Conservation (phyloP, 2,329 filamentous ascomycete species). For the Penicillium sp. region DNA sequence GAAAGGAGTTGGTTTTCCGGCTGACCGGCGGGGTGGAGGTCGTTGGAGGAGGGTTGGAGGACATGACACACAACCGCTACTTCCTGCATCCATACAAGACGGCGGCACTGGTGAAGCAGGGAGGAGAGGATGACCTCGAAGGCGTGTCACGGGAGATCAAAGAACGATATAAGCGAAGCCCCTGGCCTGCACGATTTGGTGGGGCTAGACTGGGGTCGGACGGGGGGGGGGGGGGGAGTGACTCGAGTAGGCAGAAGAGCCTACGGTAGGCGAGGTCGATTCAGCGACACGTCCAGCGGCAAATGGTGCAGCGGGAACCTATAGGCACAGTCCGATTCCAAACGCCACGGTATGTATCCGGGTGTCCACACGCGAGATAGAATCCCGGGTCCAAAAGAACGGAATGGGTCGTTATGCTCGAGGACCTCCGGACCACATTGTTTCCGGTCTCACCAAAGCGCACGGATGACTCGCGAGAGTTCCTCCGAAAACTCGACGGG, state of each 20-base stretch:
- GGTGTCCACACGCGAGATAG: conserved; percentile 8
- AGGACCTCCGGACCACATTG: conserved; percentile 22
- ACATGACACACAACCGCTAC: conserved; percentile 40
- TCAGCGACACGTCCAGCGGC: conserved; percentile 1
- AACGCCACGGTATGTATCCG: conserved; percentile 19
- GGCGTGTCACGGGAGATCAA: background rate
- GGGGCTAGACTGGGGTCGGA: background rate
- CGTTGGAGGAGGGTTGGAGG: conserved; percentile 37
- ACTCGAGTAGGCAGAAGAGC: conserved; percentile 4
- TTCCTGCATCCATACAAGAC: conserved; percentile 37
- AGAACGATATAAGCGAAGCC: background rate
- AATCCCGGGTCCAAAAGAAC: conserved; percentile 11
- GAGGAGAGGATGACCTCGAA: conserved; percentile 9
- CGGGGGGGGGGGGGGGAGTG: background rate
- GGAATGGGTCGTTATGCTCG: conserved; percentile 21
- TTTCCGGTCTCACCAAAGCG: conserved; percentile 18
- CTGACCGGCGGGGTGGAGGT: conserved; percentile 37
- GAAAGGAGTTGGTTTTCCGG: conserved; percentile 43
- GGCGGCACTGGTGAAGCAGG: conserved; percentile 6
- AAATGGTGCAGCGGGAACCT: conserved; percentile 2
- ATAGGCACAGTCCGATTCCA: conserved; percentile 14
- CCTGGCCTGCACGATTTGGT: background rate
- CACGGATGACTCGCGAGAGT: background rate
- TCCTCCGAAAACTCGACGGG: background rate
- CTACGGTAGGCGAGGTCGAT: conserved; percentile 6